These are phyloP conservation scores for Actinomucor elegans DNA, from an alignment of 371 early-diverging fungal genomes.

Conservation along the genomic window DNA sequence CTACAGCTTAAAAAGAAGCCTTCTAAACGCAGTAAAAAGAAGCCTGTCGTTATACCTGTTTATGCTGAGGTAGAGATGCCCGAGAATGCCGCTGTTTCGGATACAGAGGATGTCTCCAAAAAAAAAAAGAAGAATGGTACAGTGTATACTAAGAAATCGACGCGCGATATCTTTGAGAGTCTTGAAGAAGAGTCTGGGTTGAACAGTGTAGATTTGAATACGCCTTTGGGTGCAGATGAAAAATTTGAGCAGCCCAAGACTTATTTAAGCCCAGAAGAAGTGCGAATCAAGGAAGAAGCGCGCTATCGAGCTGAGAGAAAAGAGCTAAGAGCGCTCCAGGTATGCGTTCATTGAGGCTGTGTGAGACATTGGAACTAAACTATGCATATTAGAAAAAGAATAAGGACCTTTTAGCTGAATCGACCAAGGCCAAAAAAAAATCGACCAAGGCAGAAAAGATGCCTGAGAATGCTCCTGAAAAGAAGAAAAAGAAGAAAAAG, in stretches of 20 bases:
- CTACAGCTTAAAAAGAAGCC: constrained; percentile 28
- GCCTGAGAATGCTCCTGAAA: not conserved
- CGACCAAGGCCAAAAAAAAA: constrained; percentile 3
- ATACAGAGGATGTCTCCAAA: constrained; percentile 39
- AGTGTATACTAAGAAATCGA: constrained; percentile 24
- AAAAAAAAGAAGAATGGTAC: constrained; percentile 8
- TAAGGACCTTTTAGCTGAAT: constrained; percentile 7
- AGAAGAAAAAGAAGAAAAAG: constrained; percentile 31
- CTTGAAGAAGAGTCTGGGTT: constrained; percentile 45
- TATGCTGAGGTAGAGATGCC: constrained; percentile 72
- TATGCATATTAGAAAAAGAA: constrained; percentile 46
- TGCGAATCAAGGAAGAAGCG: constrained; percentile 57
- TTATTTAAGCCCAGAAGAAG: constrained; percentile 65
- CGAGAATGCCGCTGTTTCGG: constrained; percentile 57
- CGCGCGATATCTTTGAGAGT: constrained; percentile 41
- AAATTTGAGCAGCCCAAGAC: constrained; percentile 58
- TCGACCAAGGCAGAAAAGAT: constrained; percentile 2
- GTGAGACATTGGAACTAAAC: too few relatives aligned
- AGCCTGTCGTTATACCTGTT: constrained; percentile 34
- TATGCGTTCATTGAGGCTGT: not conserved
- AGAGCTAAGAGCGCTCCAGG: constrained; percentile 41
- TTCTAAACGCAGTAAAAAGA: constrained; percentile 24
- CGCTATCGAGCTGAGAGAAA: constrained; percentile 41
- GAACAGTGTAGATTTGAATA: constrained; percentile 58
- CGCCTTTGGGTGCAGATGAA: constrained; percentile 63